Evolutionary conservation across 129 eudicot genomes (phyloP), one percentile per base, ranked within the genome.

Genomic region (Artemisia annua): DNA sequence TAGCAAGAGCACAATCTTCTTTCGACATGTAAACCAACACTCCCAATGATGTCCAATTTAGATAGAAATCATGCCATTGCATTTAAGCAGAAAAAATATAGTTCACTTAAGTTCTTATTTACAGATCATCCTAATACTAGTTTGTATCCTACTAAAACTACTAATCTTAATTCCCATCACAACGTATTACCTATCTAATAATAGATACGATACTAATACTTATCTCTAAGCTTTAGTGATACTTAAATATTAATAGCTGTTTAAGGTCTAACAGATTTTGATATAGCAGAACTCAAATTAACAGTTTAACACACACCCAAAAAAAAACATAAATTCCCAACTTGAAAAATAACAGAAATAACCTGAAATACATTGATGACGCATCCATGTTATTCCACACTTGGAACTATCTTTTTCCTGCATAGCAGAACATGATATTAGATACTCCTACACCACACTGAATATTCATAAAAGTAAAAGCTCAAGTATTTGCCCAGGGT

Each of bases 301-400:
- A 35, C 43, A 35, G 8, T 32, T 32, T 32, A n/a, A n/a, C n/a
- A n/a, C 2, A 32, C 44, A 32, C 9, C 44, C 22, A 59, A 22
- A 22, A 46, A 6, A 48, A 46, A 58, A 11, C 55, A 65, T 11
- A n/a, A n/a, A 17, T 7, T 24, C 11, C 12, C 17, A 65, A 17
- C 66, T 43, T 24, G 1, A 10, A 64, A 35, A 7, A 53, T 53
- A 65, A 54, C 18, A 24, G 26, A 22, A 60, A 60, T 49, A 4
- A 77, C 75, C 81, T 69, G 81, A 77, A 50, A 69, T 7, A 12
- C 57, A 77, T 61, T 14, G 63, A 50, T 76, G 39, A 44, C 62
- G 14, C 57, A 49, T 51, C n/a, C 57, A 48, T 11, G 62, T 49
- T 30, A 68, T 52, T 68, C 75, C 16, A 63, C 24, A 48, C 22